Base-by-base conservation (phyloP, 495 filamentous ascomycete genomes). In the Mytilinidion resinicola region DNA sequence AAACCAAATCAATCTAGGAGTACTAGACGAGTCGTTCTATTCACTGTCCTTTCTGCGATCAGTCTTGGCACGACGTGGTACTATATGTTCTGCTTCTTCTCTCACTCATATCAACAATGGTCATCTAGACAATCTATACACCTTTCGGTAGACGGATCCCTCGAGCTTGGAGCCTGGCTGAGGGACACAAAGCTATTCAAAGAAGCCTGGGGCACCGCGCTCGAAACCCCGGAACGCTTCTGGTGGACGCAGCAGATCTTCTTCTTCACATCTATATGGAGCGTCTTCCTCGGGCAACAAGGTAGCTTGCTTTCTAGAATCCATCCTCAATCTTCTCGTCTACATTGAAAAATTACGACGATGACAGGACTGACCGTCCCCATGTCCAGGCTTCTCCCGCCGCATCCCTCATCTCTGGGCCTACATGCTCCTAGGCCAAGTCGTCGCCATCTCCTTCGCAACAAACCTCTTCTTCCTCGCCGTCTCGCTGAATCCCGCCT, bases 401-500 rank as follows among this genome's bases (percentile, higher is more conserved):
- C 50, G 58, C 6, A 64, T 73, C 15, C 66, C 66, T 10, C 60
- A 64, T 41, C 66, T 69, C 6, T 71, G 67, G 69, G 70, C 67
- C 7, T 73, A 70, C 55, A 69, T 73, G 54, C 55, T 64, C 9
- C 57, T 73, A 1, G 61, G 61, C 19, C 70, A 73, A 50, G 59
- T 73, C 11, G 64, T 71, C 11, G 66, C 67, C 1, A 64, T 73
- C 49, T 67, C 67, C 20, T 73, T 69, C 55, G 61, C 65, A 12
- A 64, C 64, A 33, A 73, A 73, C 49, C 63, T 72, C 14, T 72
- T 72, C 59, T 64, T 67, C 55, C 14, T 72, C 9, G 60, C 66
- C 10, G 20, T 67, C 2, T 49, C 61, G 1, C 36, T 67, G 2
- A 61, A 51, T 35, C 60, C 64, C 9, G 51, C 55, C 1, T 21